Conservation (phyloP, 176 grass and related monocot species). For the Phoenix dactylifera region DNA sequence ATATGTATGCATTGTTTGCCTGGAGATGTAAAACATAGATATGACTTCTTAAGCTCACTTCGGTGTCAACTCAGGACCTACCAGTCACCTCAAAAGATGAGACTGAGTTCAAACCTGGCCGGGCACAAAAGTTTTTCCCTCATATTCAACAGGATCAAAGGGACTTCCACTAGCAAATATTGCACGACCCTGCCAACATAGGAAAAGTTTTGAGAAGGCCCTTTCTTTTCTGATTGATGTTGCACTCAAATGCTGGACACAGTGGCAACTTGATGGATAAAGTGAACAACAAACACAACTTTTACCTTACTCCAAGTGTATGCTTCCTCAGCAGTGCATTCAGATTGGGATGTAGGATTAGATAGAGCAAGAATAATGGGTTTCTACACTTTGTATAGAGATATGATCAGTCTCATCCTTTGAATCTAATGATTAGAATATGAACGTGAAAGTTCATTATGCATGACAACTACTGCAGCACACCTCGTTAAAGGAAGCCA, state of each 20-base stretch:
- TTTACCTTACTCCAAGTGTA: slow-evolving; percentile 79
- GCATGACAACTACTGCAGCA: not conserved
- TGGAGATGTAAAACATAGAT: slow-evolving; percentile 13
- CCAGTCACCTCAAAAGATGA: not conserved
- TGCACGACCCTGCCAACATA: slow-evolving; percentile 52
- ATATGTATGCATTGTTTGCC: slow-evolving; percentile 99
- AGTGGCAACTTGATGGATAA: not conserved
- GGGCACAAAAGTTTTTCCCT: slow-evolving; percentile 56
- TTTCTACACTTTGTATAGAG: slow-evolving; percentile 37
- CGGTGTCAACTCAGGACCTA: not conserved
- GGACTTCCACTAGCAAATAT: slow-evolving; percentile 99
- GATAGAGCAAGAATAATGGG: slow-evolving; percentile 85
- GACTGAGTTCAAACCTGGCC: slow-evolving; percentile 66
- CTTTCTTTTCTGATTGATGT: not conserved
- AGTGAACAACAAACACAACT: not conserved
- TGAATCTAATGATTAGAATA: slow-evolving; percentile 3
- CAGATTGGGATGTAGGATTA: slow-evolving; percentile 87
- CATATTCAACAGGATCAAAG: slow-evolving; percentile 72
- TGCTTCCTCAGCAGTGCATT: slow-evolving; percentile 94
- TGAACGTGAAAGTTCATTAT: not conserved
- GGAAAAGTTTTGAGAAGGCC: slow-evolving; percentile 1
- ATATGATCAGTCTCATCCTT: not conserved
- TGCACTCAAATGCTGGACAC: not conserved
- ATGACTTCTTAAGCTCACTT: not conserved
- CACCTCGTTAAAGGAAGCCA: slow-evolving; percentile 92